Base-by-base conservation (phyloP, 345 rosid species). In the Corchorus capsularis region DNA sequence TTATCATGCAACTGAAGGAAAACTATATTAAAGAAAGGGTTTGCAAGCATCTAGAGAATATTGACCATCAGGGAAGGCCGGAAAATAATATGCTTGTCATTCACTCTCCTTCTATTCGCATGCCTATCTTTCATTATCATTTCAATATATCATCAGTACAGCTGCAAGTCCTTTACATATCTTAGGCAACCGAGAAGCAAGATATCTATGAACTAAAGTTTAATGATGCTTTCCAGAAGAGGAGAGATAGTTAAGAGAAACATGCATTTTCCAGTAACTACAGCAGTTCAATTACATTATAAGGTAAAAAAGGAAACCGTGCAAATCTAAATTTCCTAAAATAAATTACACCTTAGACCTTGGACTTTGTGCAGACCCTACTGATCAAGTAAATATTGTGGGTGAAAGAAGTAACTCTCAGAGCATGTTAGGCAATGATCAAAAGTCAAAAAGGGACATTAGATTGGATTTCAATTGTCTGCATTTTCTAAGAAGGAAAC, bases 41-140 rank as follows among this genome's bases (percentile, higher is more conserved):
- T 65, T 43, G 34, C 53, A 43, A 10, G 52, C 69, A 65, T 43
- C 43, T 65, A n/a, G 32, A 64, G 15, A 64, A 64, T n/a, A 45
- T 19, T 60, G 8, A 59, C 9, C 5, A 32, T 34, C 41, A 57
- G 39, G 12, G 37, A 59, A 59, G 63, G 39, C 34, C 12, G 37
- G 13, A 27, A 59, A 59, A 59, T 37, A 59, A 59, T 27, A 59
- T 59, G 63, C 17, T 59, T 59, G 14, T 16, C 5, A 45, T 45
- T 8, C 17, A 27, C 27, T 27, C 27, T 59, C 63, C 22, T 59
- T 22, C 15, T 39, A 39, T 39, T 39, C 6, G 6, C 12, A 22
- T 59, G 63, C 37, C 37, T 59, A 6, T 27, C 1, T 57, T 59
- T 59, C 27, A 4, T 16, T 3, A 27, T 27, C 27, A 5, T 59